phyloP scores from a whole-genome alignment of 768 basidiomycete genomes.

The Lentinula detonsa region DNA sequence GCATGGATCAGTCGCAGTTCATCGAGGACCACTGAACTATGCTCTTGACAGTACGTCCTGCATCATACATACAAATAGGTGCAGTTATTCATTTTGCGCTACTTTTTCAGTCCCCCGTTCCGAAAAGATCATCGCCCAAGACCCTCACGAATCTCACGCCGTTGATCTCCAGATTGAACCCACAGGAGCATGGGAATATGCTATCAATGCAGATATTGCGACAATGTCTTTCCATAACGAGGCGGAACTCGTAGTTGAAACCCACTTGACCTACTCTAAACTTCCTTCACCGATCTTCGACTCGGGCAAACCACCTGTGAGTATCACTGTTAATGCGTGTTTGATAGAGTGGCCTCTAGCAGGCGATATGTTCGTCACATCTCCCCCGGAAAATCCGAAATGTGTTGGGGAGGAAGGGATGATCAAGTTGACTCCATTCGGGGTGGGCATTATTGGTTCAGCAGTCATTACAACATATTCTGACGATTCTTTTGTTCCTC shows the following conservation, averaged over 20 bases:
- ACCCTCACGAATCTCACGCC: conserved; percentile 37
- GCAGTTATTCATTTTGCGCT: not conserved
- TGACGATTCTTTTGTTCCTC: not conserved
- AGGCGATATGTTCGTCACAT: conserved; percentile 43
- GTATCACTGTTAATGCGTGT: conserved; percentile 42
- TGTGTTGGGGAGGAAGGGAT: conserved; percentile 35
- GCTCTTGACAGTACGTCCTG: conserved; percentile 41
- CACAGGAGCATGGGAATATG: conserved; percentile 43
- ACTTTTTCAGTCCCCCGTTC: conserved; percentile 19
- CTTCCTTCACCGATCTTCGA: conserved; percentile 45
- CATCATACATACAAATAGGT: not conserved
- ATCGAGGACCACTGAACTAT: conserved; percentile 50
- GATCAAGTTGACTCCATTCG: conserved; percentile 41
- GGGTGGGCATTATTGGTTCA: conserved; percentile 27
- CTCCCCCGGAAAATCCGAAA: conserved; percentile 37
- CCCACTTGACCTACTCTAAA: not conserved
- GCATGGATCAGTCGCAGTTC: conserved; percentile 45
- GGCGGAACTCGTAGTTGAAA: conserved; percentile 12
- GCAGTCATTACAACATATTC: not conserved
- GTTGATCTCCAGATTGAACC: conserved; percentile 47
- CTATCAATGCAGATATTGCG: conserved; percentile 47
- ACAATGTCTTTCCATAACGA: conserved; percentile 31
- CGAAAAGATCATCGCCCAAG: conserved; percentile 30
- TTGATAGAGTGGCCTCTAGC: conserved; percentile 39
- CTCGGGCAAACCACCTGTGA: conserved; percentile 39